A percentile compares a stretch with the other conserved stretches of the same genome.
These are phyloP conservation scores for Vigna reflexopilosa DNA, from an alignment of 306 rosid genomes.

Conservation along the genomic window DNA sequence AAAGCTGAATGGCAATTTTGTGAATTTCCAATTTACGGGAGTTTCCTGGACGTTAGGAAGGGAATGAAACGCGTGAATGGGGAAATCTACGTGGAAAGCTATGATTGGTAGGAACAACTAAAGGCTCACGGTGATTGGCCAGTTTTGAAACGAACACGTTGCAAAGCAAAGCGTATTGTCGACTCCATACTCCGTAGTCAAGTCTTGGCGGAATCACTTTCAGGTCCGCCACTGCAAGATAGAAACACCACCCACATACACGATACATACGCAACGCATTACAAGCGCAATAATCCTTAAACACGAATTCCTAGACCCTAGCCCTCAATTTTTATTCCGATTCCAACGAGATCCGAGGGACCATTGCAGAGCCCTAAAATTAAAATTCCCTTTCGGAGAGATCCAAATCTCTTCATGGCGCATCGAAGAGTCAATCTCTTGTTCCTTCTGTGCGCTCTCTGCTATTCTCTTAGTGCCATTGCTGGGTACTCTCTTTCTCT, in stretches of 20 bases:
- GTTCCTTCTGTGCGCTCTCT: conserved; percentile 65
- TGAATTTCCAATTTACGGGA: background rate
- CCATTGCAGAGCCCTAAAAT: conserved; percentile 32
- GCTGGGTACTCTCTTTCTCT: conserved; percentile 61
- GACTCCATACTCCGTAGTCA: conserved; percentile 40
- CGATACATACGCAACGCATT: too few relatives aligned
- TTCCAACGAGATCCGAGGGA: conserved; percentile 34
- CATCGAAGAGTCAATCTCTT: conserved; percentile 60
- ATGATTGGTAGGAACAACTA: conserved; percentile 52
- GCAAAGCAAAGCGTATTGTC: conserved; percentile 43
- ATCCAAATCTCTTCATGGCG: conserved; percentile 72
- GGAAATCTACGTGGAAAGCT: conserved; percentile 41
- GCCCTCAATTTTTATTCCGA: background rate
- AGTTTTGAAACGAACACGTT: conserved; percentile 65
- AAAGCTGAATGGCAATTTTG: background rate
- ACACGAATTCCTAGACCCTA: conserved; percentile 32
- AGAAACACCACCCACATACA: background rate
- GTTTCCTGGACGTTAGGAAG: conserved; percentile 25
- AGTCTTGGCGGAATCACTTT: conserved; percentile 42
- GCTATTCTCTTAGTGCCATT: conserved; percentile 68
- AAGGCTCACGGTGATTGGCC: conserved; percentile 62
- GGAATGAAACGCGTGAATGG: background rate
- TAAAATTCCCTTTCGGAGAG: conserved; percentile 42
- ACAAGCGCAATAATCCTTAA: too few relatives aligned
- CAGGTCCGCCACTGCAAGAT: conserved; percentile 34